Evolutionary conservation across 2,329 filamentous ascomycete genomes (phyloP).

Genomic region (Alternaria atra): DNA sequence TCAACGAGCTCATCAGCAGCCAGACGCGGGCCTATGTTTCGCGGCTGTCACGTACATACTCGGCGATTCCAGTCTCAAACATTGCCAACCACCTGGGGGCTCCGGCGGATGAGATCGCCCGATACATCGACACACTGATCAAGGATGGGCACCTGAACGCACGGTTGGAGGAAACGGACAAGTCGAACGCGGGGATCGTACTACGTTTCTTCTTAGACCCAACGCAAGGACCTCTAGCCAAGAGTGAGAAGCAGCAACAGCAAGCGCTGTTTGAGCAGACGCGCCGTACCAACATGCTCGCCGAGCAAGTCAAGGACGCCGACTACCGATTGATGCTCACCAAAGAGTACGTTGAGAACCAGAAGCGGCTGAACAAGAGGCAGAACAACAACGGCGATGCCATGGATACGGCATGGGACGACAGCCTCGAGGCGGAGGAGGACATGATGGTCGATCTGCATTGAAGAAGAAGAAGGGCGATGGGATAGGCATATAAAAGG

Average conservation of each 20-base stretch:
- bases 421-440: slow-evolving; percentile 46
- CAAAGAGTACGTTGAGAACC: slow-evolving; percentile 66
- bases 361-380: slow-evolving; percentile 59
- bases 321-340: slow-evolving; percentile 66
- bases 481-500: background rate
- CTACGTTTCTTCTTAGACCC: slow-evolving; percentile 62
- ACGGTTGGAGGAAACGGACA: slow-evolving; percentile 56
- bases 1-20: slow-evolving; percentile 73
- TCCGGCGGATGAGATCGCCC: slow-evolving; percentile 60
- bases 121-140: slow-evolving; percentile 64
- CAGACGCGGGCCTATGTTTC: slow-evolving; percentile 80
- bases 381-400: slow-evolving; percentile 42
- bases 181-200: slow-evolving; percentile 55
- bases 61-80: slow-evolving; percentile 65
- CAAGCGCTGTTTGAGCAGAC: slow-evolving; percentile 61
- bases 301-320: slow-evolving; percentile 61
- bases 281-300: slow-evolving; percentile 60
- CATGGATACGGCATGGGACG: slow-evolving; percentile 51
- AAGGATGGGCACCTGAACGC: slow-evolving; percentile 61
- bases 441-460: slow-evolving; percentile 52
- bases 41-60: slow-evolving; percentile 76
- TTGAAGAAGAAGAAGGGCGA: slow-evolving; percentile 14
- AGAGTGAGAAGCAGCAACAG: slow-evolving; percentile 52
- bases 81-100: slow-evolving; percentile 62
- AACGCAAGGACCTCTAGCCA: slow-evolving; percentile 48